phyloP scores from a whole-genome alignment of 2,329 filamentous ascomycete species.

The Pezizomycotina sp. region DNA sequence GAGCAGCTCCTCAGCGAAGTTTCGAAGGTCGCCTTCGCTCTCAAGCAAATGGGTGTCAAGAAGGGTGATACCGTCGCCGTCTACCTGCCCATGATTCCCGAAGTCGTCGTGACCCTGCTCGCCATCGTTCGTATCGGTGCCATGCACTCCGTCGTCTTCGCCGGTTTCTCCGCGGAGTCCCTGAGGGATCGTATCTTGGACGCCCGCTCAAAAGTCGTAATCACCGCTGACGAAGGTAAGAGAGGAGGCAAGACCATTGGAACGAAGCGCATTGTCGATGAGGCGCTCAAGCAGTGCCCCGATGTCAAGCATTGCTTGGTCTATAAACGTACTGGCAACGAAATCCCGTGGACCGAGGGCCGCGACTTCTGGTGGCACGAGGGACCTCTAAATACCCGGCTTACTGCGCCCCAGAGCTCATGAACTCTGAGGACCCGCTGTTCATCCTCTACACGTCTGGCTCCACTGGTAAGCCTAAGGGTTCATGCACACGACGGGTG shows the following conservation, averaged over 20 bases:
- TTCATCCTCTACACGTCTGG: conserved; percentile 97
- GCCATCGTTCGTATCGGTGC: conserved; percentile 86
- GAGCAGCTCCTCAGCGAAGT: conserved; percentile 85
- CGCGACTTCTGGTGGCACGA: conserved; percentile 98
- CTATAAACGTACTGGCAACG: conserved; percentile 85
- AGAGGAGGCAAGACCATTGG: conserved; percentile 92
- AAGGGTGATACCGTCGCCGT: conserved; percentile 96
- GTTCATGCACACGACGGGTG: conserved; percentile 92
- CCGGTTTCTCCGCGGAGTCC: conserved; percentile 92
- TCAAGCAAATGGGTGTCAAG: conserved; percentile 89
- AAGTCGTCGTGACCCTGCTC: conserved; percentile 78
- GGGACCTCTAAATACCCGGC: conserved; percentile 91
- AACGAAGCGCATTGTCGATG: conserved; percentile 98
- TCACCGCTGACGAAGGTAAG: conserved; percentile 95
- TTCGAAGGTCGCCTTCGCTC: conserved; percentile 65
- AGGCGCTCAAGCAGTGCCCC: conserved; percentile 89
- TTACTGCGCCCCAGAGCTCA: conserved; percentile 74
- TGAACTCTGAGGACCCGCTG: conserved; percentile 87
- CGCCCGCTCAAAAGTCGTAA: conserved; percentile 78
- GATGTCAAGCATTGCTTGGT: conserved; percentile 73
- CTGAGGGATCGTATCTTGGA: conserved; percentile 89
- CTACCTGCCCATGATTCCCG: conserved; percentile 97
- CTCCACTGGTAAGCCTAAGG: conserved; percentile 96
- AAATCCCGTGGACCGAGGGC: conserved; percentile 76
- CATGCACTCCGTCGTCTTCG: conserved; percentile 93